A percentile compares a stretch with the other conserved stretches of the same genome.
Conservation (phyloP, 2,329 filamentous ascomycete genomes). For the Neurospora crassa region DNA sequence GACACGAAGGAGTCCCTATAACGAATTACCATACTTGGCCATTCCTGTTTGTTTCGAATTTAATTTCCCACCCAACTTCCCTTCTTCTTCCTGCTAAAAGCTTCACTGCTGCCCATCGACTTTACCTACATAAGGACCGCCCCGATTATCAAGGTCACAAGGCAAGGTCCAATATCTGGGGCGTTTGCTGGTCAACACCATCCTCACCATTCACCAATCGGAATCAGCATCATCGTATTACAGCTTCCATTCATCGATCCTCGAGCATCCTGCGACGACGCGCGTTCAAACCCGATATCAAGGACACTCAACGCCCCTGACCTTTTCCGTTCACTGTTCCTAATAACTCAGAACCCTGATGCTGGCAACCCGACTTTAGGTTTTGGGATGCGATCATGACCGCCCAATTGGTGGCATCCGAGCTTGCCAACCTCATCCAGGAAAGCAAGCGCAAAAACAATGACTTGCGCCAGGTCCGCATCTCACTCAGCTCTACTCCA, state of each 20-base stretch:
- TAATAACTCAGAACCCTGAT: conserved; percentile 5
- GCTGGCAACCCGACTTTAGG: neutral
- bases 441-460: conserved; percentile 93
- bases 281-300: neutral
- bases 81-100: neutral
- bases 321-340: neutral
- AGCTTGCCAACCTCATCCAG: conserved; percentile 83
- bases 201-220: neutral
- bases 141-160: neutral
- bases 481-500: neutral
- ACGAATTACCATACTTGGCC: neutral
- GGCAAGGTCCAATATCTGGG: neutral
- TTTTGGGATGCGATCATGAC: conserved; percentile 55
- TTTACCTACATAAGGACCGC: neutral
- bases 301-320: neutral
- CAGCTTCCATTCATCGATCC: neutral
- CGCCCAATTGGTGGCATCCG: conserved; percentile 77
- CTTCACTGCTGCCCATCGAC: neutral
- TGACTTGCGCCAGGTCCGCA: conserved; percentile 69
- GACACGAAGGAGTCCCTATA: neutral
- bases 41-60: neutral
- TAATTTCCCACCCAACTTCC: neutral
- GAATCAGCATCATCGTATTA: neutral
- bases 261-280: neutral
- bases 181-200: neutral